A percentile compares a stretch with the other conserved stretches of the same genome.
phyloP scores from a whole-genome alignment of 169 alveolate genomes.

The Cryptosporidium ubiquitum region DNA sequence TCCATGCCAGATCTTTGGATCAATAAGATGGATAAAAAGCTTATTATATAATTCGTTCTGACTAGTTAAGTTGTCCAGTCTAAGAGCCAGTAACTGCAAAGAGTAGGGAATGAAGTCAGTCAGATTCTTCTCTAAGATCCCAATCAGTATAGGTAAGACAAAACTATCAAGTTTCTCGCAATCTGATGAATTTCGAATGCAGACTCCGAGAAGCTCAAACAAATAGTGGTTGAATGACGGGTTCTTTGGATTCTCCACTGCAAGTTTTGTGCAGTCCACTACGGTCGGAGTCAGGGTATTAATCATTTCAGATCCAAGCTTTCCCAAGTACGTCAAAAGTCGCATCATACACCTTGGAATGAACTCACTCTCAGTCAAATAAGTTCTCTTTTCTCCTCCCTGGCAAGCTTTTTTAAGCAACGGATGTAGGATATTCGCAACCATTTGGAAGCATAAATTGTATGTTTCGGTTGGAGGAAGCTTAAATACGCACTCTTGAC shows the following conservation, averaged over 20 bases:
- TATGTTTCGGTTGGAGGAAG: constrained; percentile 10
- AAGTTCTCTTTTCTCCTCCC: constrained; percentile 5
- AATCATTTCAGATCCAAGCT: constrained; percentile 6
- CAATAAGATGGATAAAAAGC: constrained; percentile 48
- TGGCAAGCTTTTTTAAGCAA: constrained; percentile 29
- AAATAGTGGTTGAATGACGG: constrained; percentile 86
- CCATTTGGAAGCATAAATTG: constrained; percentile 41
- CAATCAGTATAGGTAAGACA: constrained; percentile 74
- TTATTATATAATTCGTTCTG: constrained; percentile 40
- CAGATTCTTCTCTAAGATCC: constrained; percentile 81
- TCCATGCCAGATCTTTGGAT: constrained; percentile 61
- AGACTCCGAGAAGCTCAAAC: constrained; percentile 81
- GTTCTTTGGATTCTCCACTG: constrained; percentile 84
- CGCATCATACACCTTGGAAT: constrained; percentile 65
- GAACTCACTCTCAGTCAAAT: constrained; percentile 54
- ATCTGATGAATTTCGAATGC: constrained; percentile 43
- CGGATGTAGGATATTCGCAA: constrained; percentile 37
- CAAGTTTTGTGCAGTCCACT: constrained; percentile 49
- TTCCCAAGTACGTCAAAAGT: constrained; percentile 19
- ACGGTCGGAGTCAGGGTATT: constrained; percentile 24
- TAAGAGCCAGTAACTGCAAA: constrained; percentile 47
- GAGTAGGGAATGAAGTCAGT: constrained; percentile 86
- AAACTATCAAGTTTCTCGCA: constrained; percentile 29
- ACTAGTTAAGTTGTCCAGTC: constrained; percentile 29
- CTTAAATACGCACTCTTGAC: background rate